Percentiles rank a stretch among this genome's conserved stretches.
Conservation (phyloP, 75 land plant genomes). For the Ceratopteris richardii region DNA sequence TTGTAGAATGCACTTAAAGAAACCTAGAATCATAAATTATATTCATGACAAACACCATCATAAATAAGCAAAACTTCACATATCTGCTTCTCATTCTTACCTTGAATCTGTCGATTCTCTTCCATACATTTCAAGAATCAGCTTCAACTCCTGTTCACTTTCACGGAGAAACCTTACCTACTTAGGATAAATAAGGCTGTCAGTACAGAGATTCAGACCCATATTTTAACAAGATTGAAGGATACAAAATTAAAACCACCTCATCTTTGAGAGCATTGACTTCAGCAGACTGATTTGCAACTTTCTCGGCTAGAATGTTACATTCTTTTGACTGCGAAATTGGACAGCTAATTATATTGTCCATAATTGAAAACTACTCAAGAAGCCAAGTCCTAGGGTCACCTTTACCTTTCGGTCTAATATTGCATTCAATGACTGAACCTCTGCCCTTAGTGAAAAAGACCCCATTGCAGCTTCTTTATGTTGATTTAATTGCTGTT, state of each 20-base stretch:
- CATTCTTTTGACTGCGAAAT: slow-evolving; percentile 45
- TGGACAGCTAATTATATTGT: background rate
- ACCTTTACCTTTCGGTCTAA: slow-evolving; percentile 48
- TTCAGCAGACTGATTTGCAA: slow-evolving; percentile 47
- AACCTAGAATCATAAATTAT: no score
- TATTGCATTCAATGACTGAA: slow-evolving; percentile 30
- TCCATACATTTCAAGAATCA: slow-evolving; percentile 80
- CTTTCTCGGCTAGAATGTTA: slow-evolving; percentile 39
- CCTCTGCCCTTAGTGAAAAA: slow-evolving; percentile 50
- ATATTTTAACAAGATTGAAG: background rate
- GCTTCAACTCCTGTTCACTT: slow-evolving; percentile 66
- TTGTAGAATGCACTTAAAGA: no score
- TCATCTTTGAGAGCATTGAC: slow-evolving; percentile 45
- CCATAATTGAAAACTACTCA: background rate
- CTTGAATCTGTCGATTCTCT: slow-evolving; percentile 59
- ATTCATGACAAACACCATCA: no score
- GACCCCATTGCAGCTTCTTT: slow-evolving; percentile 68
- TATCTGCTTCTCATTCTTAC: slow-evolving; percentile 18
- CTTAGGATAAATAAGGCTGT: background rate
- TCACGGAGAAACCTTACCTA: slow-evolving; percentile 66
- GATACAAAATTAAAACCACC: slow-evolving; percentile 28
- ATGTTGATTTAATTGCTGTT: slow-evolving; percentile 62
- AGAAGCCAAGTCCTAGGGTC: background rate
- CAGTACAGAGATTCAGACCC: background rate
- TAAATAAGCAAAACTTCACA: no score